A percentile compares a stretch with the other conserved stretches of the same genome.
Evolutionary conservation across 192 early-diverging fungal species (phyloP).

Genomic region (Mortierella antarctica): DNA sequence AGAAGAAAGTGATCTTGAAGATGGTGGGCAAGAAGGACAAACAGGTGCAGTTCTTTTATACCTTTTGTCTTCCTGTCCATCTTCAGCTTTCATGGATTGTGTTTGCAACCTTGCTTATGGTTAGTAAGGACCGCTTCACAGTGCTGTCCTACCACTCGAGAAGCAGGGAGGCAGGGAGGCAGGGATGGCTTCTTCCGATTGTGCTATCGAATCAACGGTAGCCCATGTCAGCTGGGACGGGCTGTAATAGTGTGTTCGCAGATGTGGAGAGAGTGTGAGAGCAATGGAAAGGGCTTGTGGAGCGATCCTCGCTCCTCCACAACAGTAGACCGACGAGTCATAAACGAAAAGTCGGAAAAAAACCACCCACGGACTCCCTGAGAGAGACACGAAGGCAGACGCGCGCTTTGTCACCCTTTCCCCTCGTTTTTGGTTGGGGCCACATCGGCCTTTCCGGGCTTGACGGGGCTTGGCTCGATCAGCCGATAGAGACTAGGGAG

Average conservation of each 20-base stretch:
- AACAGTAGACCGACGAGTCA: slow-evolving; percentile 1
- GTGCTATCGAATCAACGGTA: slow-evolving; percentile 19
- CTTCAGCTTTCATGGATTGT: neutral
- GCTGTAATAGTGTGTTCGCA: neutral
- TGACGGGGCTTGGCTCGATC: slow-evolving; percentile 8
- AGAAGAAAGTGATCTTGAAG: slow-evolving; percentile 14
- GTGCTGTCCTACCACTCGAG: slow-evolving; percentile 13
- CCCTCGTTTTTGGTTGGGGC: slow-evolving; percentile 9
- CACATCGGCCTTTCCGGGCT: slow-evolving; percentile 10
- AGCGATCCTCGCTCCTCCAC: slow-evolving; percentile 8
- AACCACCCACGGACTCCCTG: slow-evolving; percentile 13
- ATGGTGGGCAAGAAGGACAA: slow-evolving; percentile 6
- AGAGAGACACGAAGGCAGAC: slow-evolving; percentile 6
- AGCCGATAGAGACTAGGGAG: neutral
- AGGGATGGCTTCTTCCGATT: neutral
- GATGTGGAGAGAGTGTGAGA: slow-evolving; percentile 13
- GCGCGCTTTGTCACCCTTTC: slow-evolving; percentile 14
- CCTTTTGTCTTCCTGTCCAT: slow-evolving; percentile 3
- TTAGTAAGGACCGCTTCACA: neutral
- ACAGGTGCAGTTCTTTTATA: slow-evolving; percentile 15
- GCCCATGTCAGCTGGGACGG: slow-evolving; percentile 10
- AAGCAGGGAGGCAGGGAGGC: neutral
- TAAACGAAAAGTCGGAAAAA: slow-evolving; percentile 3
- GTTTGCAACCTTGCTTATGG: slow-evolving; percentile 4
- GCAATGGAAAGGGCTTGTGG: slow-evolving; percentile 3